Conservation (phyloP, 129 eudicot genomes). For the Pseudognaphalium luteoalbum region DNA sequence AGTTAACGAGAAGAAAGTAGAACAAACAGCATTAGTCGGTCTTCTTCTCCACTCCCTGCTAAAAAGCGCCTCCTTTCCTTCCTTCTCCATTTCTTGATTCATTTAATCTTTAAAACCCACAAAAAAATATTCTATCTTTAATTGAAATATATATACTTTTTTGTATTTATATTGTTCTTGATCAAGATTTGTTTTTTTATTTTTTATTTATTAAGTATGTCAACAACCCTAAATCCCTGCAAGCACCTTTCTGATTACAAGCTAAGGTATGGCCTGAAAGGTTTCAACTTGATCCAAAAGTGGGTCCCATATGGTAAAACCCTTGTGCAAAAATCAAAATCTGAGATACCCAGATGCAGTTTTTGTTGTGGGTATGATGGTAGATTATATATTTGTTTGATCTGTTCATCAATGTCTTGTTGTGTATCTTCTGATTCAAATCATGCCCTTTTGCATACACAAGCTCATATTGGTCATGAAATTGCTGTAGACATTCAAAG, state of each 20-base stretch:
- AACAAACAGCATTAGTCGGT: slow-evolving; percentile 34
- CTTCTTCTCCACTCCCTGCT: slow-evolving; percentile 42
- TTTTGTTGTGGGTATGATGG: slow-evolving; percentile 63
- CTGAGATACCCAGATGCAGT: slow-evolving; percentile 62
- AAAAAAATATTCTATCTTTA: background rate
- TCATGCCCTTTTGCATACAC: slow-evolving; percentile 59
- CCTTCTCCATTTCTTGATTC: slow-evolving; percentile 23
- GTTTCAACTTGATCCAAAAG: slow-evolving; percentile 56
- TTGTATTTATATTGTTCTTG: slow-evolving; percentile 8
- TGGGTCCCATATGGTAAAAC: slow-evolving; percentile 49
- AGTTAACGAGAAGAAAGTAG: slow-evolving; percentile 39
- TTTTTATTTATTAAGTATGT: slow-evolving; percentile 24
- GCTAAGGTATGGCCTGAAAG: slow-evolving; percentile 56
- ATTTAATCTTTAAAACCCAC: slow-evolving; percentile 22
- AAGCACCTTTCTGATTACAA: slow-evolving; percentile 67
- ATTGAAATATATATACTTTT: background rate
- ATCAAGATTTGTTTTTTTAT: slow-evolving; percentile 23
- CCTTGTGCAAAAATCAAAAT: slow-evolving; percentile 41
- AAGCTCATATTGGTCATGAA: slow-evolving; percentile 54
- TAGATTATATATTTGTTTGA: slow-evolving; percentile 69
- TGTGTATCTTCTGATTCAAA: slow-evolving; percentile 42
- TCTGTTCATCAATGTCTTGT: slow-evolving; percentile 71
- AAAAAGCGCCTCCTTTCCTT: slow-evolving; percentile 38
- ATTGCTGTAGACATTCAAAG: slow-evolving; percentile 62
- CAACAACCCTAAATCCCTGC: slow-evolving; percentile 59